These are phyloP conservation scores for button mushroom (Agaricus bisporus) DNA, from an alignment of 768 basidiomycete genomes.

Conservation along the genomic window DNA sequence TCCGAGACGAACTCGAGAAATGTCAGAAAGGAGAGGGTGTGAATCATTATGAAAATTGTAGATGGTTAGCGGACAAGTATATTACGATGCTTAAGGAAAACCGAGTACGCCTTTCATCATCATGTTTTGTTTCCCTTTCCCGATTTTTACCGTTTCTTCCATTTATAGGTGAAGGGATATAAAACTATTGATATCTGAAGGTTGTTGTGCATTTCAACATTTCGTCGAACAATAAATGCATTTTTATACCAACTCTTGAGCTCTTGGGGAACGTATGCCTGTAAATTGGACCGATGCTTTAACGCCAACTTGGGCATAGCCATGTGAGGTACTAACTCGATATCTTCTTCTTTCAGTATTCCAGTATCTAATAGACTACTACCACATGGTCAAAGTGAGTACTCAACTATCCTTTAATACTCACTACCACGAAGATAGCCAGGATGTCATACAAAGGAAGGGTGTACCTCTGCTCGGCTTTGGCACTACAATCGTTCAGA, in stretches of 20 bases:
- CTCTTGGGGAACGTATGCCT: background rate
- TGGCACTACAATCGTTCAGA: too few species aligned
- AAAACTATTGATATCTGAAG: conserved; percentile 58
- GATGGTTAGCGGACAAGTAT: conserved; percentile 81
- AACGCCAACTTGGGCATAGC: too few species aligned
- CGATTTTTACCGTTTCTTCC: too few species aligned
- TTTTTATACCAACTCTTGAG: background rate
- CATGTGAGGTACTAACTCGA: too few species aligned
- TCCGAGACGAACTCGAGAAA: conserved; percentile 82
- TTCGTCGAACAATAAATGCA: background rate
- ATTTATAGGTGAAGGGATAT: conserved; percentile 71
- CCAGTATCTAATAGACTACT: too few species aligned
- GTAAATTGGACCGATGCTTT: too few species aligned
- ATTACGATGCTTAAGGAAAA: conserved; percentile 71
- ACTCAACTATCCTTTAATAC: too few species aligned
- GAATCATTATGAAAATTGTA: conserved; percentile 87
- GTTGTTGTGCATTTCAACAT: background rate
- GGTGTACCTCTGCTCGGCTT: too few species aligned
- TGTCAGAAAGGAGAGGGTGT: conserved; percentile 90
- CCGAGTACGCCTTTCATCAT: conserved; percentile 58
- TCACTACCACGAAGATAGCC: too few species aligned
- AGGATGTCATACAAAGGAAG: too few species aligned
- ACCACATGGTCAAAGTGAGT: too few species aligned
- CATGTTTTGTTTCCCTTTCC: background rate
- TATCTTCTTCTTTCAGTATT: too few species aligned